phyloP scores from a whole-genome alignment of 352 stramenopile species.

The Globisporangium mamillatum region DNA sequence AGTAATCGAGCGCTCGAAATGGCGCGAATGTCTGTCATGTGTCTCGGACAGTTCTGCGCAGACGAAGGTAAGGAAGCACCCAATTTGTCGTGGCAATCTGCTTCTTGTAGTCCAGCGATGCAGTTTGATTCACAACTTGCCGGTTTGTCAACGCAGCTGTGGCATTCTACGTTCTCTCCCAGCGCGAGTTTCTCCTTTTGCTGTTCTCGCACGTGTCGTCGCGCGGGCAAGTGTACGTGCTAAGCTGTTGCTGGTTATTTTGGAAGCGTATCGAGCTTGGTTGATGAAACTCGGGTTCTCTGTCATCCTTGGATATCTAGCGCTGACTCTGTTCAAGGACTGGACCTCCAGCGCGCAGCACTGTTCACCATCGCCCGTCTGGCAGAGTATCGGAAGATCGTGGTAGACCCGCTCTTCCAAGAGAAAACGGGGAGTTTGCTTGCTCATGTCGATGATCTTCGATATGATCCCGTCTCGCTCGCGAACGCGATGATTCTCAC shows the following conservation, averaged over 20 bases:
- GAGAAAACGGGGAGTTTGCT: slow-evolving; percentile 27
- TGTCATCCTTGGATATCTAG: neutral
- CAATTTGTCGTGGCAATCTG: neutral
- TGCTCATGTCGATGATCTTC: neutral
- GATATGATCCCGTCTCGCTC: slow-evolving; percentile 8
- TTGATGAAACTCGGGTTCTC: neutral
- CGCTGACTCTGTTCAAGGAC: neutral
- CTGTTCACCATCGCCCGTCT: slow-evolving; percentile 31
- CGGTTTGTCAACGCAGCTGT: slow-evolving; percentile 6
- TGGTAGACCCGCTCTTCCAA: slow-evolving; percentile 28
- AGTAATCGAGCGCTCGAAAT: neutral
- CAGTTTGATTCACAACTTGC: neutral
- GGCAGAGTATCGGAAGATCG: slow-evolving; percentile 23
- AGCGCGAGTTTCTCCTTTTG: slow-evolving; percentile 13
- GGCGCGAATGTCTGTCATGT: slow-evolving; percentile 1
- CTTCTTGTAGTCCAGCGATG: neutral
- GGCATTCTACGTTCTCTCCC: slow-evolving; percentile 6
- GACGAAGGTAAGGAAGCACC: slow-evolving; percentile 10
- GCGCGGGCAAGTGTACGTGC: neutral
- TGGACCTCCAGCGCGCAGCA: slow-evolving; percentile 25
- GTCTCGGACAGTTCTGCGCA: slow-evolving; percentile 16
- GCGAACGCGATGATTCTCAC: slow-evolving; percentile 31
- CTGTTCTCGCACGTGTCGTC: slow-evolving; percentile 6
- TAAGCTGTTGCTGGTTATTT: neutral
- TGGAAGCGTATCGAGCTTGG: neutral